phyloP scores from a whole-genome alignment of 257 asterid species.

The Lantana camara region DNA sequence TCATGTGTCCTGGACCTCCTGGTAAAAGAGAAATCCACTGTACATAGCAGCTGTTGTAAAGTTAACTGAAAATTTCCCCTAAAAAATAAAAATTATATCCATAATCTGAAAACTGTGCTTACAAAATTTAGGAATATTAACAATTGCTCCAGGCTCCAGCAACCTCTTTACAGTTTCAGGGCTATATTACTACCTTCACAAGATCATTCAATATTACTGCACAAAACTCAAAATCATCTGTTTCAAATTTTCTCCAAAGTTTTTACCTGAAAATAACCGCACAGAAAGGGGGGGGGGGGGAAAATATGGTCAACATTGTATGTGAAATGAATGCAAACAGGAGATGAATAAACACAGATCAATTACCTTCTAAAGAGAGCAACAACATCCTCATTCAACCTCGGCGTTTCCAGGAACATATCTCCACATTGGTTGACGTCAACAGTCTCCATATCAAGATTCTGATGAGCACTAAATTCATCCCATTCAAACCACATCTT shows the following conservation, averaged over 20 bases:
- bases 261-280: slow-evolving; percentile 44
- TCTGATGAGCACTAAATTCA: slow-evolving; percentile 52
- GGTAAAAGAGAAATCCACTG: background rate
- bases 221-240: slow-evolving; percentile 1
- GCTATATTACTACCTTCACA: background rate
- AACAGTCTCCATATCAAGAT: slow-evolving; percentile 70
- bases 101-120: background rate
- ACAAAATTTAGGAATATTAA: slow-evolving; percentile 6
- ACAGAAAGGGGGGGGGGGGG: too few species aligned
- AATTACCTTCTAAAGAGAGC: slow-evolving; percentile 59
- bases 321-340: too few species aligned
- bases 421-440: slow-evolving; percentile 62
- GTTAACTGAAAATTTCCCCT: background rate
- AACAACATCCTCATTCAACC: slow-evolving; percentile 64
- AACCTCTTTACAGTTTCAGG: background rate
- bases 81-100: background rate
- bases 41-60: background rate
- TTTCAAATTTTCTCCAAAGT: too few species aligned
- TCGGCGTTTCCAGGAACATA: slow-evolving; percentile 59
- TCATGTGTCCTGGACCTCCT: too few species aligned
- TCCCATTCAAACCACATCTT: slow-evolving; percentile 99
- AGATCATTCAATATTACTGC: background rate
- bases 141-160: slow-evolving; percentile 20
- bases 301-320: background rate
- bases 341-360: background rate